Conservation (phyloP, 2,329 filamentous ascomycete species). For the Diplodia mutila region DNA sequence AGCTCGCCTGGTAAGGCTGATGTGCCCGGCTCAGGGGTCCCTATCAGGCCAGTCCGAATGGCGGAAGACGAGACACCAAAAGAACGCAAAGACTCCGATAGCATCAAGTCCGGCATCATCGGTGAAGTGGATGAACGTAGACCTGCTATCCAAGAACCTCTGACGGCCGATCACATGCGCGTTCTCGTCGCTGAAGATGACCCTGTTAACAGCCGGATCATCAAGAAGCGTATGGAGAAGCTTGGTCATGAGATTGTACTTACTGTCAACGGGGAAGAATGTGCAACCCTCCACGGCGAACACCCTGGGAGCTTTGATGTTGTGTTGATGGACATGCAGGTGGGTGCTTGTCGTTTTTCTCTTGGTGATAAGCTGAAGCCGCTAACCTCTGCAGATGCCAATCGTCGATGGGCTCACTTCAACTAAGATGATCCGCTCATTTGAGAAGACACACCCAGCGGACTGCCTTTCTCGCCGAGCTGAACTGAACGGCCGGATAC, state of each 20-base stretch:
- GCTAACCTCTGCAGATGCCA: constrained; percentile 68
- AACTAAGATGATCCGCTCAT: constrained; percentile 79
- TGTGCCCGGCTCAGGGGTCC: constrained; percentile 43
- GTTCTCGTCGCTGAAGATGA: constrained; percentile 87
- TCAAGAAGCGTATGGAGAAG: constrained; percentile 79
- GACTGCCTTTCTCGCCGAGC: constrained; percentile 64
- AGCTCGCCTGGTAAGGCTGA: constrained; percentile 17
- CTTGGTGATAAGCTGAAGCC: not conserved
- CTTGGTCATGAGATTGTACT: constrained; percentile 71
- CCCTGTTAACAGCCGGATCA: constrained; percentile 80
- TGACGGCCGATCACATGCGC: constrained; percentile 53
- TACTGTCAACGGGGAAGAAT: constrained; percentile 84
- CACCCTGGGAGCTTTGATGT: constrained; percentile 69
- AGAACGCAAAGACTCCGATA: not conserved
- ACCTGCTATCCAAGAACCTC: constrained; percentile 26
- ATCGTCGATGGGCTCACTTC: constrained; percentile 84
- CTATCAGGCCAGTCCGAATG: constrained; percentile 52
- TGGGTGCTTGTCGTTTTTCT: constrained; percentile 46
- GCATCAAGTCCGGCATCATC: constrained; percentile 33
- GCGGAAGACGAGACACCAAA: constrained; percentile 45
- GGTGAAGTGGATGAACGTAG: constrained; percentile 36
- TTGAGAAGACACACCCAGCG: constrained; percentile 60
- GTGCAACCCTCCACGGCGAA: constrained; percentile 70
- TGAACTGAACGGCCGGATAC: constrained; percentile 66
- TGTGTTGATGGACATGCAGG: constrained; percentile 92